phyloP scores from a whole-genome alignment of 768 basidiomycete genomes.

The Pulveroboletus sp. region DNA sequence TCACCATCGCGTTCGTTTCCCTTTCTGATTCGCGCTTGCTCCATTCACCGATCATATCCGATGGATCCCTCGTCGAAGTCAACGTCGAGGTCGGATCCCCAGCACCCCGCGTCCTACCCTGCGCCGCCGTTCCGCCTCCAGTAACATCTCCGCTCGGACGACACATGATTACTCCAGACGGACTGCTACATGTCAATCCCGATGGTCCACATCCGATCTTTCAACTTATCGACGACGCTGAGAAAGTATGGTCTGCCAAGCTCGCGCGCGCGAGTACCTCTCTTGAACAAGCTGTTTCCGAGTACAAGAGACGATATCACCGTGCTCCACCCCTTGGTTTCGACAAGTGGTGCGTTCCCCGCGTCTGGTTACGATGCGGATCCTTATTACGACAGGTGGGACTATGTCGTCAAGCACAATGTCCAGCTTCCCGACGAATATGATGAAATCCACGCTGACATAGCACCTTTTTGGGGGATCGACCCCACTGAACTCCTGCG shows the following conservation, averaged over 20 bases:
- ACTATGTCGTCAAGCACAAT: conserved; percentile 37
- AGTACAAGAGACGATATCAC: conserved; percentile 36
- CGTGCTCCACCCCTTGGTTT: conserved; percentile 40
- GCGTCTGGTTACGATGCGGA: accelerated
- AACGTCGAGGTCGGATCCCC: too few species aligned
- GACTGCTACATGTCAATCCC: conserved; percentile 34
- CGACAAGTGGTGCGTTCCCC: conserved; percentile 37
- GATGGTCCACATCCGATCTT: conserved; percentile 43
- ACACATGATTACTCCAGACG: conserved; percentile 27
- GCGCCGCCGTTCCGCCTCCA: too few species aligned
- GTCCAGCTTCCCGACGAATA: conserved; percentile 46
- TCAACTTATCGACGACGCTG: conserved; percentile 37
- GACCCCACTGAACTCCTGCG: conserved; percentile 25
- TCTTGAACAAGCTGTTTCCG: conserved; percentile 35
- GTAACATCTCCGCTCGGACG: conserved; percentile 1
- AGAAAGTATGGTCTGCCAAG: conserved; percentile 37
- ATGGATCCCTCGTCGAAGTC: neutral
- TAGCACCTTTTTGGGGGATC: conserved; percentile 38
- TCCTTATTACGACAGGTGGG: conserved; percentile 39
- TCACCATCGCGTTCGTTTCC: neutral
- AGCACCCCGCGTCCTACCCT: too few species aligned
- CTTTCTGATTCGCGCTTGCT: too few species aligned
- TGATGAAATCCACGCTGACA: conserved; percentile 40
- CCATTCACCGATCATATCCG: too few species aligned
- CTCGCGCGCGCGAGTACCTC: conserved; percentile 34